Base-by-base conservation (phyloP, 495 filamentous ascomycete species). In the Terfezia boudieri region DNA sequence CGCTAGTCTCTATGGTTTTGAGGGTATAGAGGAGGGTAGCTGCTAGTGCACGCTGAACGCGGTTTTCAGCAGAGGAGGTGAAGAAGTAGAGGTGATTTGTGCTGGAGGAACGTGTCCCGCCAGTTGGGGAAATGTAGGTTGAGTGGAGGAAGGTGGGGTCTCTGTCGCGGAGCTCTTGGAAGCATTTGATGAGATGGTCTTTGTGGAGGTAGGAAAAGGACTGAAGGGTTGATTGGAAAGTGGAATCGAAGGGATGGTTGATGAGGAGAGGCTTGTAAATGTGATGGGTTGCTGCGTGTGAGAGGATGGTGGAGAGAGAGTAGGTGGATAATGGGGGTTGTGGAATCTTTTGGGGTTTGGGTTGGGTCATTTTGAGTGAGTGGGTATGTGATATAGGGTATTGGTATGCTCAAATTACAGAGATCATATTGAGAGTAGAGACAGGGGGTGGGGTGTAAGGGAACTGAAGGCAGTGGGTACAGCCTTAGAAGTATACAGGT, bases 201-300 rank as follows among this genome's bases (percentile, higher is more conserved):
- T 60, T 7, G 57, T 59, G 59, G 67, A 9, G 0, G 41, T 14
- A 20, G 12, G 12, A 20, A 4, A 46, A 69, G 14, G 61, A 37
- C 49, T 64, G 37, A 0, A 58, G 64, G 54, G 53, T 7, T 32
- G 4, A 32, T 32, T 32, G 26, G 26, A 2, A 32, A 32, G 4
- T 32, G 26, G 26, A 32, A 32, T 32, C 26, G 26, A 2, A 32
- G 26, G 26, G 7, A 7, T 4, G 26, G 7, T 32, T 32, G 26
- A 32, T 4, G 26, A 32, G 26, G 26, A 32, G 26, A 7, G 26
- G 26, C 26, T 32, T 32, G 26, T 70, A 70, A 22, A 69, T 68
- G 10, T 62, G 62, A 50, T 70, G 67, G 4, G 56, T 59, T 14
- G 46, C 53, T 22, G 67, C 66, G 14, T 64, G 36, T 5, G 60